Conservation (phyloP, 208 protist species). For the Trypanosoma brucei region DNA sequence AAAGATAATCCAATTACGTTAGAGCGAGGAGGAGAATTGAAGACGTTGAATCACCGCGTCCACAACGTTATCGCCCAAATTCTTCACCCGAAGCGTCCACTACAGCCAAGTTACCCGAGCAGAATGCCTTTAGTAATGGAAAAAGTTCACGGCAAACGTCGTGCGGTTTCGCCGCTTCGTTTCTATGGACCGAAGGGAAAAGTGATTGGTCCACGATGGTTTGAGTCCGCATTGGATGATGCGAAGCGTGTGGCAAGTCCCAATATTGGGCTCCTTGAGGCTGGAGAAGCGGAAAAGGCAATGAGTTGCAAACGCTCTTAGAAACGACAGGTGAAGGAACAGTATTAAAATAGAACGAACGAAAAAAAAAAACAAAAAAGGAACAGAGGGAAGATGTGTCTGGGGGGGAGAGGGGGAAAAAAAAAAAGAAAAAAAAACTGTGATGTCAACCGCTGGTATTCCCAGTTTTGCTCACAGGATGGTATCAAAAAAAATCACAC, state of each 20-base stretch:
- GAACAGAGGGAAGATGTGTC: too few species aligned
- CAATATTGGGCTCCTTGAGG: constrained; percentile 41
- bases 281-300: constrained; percentile 22
- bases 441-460: too few species aligned
- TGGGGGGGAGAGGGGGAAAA: too few species aligned
- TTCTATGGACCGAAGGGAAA: constrained; percentile 53
- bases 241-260: constrained; percentile 35
- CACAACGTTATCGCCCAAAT: constrained; percentile 62
- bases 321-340: constrained; percentile 18
- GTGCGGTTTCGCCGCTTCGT: constrained; percentile 56
- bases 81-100: constrained; percentile 34
- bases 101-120: constrained; percentile 35
- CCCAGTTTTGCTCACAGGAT: too few species aligned
- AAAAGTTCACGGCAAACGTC: constrained; percentile 28
- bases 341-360: constrained; percentile 24
- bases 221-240: constrained; percentile 37
- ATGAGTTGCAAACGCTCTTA: too few species aligned
- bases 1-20: too few species aligned
- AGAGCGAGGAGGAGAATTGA: constrained; percentile 51
- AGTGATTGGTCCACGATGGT: constrained; percentile 45
- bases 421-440: too few species aligned
- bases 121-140: constrained; percentile 38
- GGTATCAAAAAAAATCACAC: too few species aligned
- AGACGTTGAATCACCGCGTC: constrained; percentile 37
- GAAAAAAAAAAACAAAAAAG: too few species aligned